Evolutionary conservation across 2,329 filamentous ascomycete genomes (phyloP).

Genomic region (Hymenoscyphus fructigenus): DNA sequence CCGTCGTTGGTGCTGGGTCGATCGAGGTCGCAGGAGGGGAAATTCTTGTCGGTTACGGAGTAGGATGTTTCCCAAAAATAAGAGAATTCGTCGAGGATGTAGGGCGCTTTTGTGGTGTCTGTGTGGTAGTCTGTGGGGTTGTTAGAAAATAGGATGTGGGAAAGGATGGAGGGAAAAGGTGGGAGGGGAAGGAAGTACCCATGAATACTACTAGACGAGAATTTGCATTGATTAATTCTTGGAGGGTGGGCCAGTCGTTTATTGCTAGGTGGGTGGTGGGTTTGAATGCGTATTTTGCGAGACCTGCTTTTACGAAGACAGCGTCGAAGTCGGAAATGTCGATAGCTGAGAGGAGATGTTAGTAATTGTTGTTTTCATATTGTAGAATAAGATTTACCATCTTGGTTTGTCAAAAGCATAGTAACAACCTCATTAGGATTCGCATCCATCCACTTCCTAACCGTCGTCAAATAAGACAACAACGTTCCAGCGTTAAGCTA

Average conservation of each 20-base stretch:
- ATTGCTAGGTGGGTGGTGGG: constrained; percentile 38
- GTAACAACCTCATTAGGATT: constrained; percentile 62
- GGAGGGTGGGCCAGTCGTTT: constrained; percentile 68
- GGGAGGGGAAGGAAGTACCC: constrained; percentile 43
- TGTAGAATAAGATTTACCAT: constrained; percentile 35
- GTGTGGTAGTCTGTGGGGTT: constrained; percentile 55
- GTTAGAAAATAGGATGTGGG: neutral
- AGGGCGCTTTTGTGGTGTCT: constrained; percentile 52
- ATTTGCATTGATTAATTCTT: constrained; percentile 59
- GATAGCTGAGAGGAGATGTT: constrained; percentile 33
- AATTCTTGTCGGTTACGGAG: constrained; percentile 51
- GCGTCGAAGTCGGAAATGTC: constrained; percentile 53
- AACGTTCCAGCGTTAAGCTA: constrained; percentile 52
- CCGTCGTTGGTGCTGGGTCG: constrained; percentile 54
- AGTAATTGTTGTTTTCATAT: neutral
- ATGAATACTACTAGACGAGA: constrained; percentile 71
- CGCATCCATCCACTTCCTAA: constrained; percentile 59
- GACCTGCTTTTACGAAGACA: constrained; percentile 27
- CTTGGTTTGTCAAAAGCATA: constrained; percentile 63
- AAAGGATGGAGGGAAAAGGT: neutral
- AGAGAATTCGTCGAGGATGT: constrained; percentile 62
- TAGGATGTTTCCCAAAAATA: constrained; percentile 74
- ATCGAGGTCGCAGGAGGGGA: constrained; percentile 67
- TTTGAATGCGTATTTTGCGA: constrained; percentile 31
- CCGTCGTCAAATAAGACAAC: constrained; percentile 50